Percentiles rank a stretch among this genome's conserved stretches.
phyloP scores from a whole-genome alignment of 441 rosid genomes.

The Omphalea diandra region DNA sequence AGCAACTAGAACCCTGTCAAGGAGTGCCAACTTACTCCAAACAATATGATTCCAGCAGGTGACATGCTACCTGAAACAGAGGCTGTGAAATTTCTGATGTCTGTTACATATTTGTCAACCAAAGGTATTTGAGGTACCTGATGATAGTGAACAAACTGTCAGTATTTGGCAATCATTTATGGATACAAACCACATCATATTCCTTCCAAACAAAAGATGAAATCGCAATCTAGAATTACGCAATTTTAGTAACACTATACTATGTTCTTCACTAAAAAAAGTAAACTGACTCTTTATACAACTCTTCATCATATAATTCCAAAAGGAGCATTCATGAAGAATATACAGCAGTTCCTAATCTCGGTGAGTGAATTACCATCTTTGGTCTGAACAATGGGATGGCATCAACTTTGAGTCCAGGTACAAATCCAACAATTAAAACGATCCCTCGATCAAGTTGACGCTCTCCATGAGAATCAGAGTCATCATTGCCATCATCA shows the following conservation, averaged over 20 bases:
- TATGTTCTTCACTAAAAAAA: neutral
- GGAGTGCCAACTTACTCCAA: constrained; percentile 42
- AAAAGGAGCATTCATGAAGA: neutral
- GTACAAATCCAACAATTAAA: constrained; percentile 51
- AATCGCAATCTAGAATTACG: neutral
- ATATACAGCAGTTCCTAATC: neutral
- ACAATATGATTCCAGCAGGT: constrained; percentile 46
- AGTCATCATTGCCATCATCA: constrained; percentile 10
- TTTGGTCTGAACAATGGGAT: constrained; percentile 36
- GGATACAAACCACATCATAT: neutral
- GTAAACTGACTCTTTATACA: too few relatives aligned
- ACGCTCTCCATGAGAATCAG: neutral
- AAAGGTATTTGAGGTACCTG: constrained; percentile 26
- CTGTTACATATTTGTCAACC: constrained; percentile 39
- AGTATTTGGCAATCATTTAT: neutral
- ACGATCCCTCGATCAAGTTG: constrained; percentile 36
- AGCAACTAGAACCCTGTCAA: constrained; percentile 1
- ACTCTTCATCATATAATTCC: neutral
- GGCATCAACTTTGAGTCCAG: constrained; percentile 45
- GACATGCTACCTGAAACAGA: constrained; percentile 29
- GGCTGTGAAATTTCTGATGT: constrained; percentile 31
- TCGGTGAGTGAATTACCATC: constrained; percentile 20
- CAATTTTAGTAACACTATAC: neutral
- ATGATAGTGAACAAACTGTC: neutral
- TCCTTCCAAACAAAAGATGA: neutral